These are phyloP conservation scores for Aspergillus piperis DNA, from an alignment of 2,329 filamentous ascomycete genomes.

Conservation along the genomic window DNA sequence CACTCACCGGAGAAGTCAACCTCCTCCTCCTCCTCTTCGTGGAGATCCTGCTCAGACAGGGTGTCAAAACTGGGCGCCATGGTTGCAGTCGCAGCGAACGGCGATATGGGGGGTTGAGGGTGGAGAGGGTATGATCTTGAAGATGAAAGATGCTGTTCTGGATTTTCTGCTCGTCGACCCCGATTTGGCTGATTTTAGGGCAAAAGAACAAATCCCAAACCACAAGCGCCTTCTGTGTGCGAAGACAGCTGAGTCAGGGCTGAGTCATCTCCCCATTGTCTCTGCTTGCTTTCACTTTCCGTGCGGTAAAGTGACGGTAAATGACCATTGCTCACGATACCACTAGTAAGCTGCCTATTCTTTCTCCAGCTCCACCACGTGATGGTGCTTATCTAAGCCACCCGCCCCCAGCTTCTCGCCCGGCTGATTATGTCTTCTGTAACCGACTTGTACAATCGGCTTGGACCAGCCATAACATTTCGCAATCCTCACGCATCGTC, in stretches of 20 bases:
- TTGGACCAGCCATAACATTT: constrained; percentile 19
- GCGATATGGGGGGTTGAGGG: constrained; percentile 24
- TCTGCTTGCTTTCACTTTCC: background rate
- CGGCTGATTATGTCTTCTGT: constrained; percentile 15
- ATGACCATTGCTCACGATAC: background rate
- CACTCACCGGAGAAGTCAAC: constrained; percentile 77
- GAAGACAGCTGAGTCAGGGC: constrained; percentile 29
- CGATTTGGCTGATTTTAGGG: constrained; percentile 32
- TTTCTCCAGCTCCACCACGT: background rate
- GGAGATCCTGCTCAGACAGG: constrained; percentile 86
- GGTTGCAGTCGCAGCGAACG: constrained; percentile 48
- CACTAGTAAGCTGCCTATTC: background rate
- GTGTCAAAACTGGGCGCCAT: constrained; percentile 96
- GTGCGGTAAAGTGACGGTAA: constrained; percentile 1
- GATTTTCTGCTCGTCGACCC: constrained; percentile 34
- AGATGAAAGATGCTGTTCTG: constrained; percentile 29
- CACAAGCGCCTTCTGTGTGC: constrained; percentile 37
- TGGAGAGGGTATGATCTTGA: constrained; percentile 17
- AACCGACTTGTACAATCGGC: constrained; percentile 14
- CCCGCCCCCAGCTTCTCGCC: constrained; percentile 10
- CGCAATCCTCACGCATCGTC: constrained; percentile 15
- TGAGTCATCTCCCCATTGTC: constrained; percentile 14
- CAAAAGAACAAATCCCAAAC: constrained; percentile 36
- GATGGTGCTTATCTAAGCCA: background rate
- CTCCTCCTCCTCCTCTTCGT: constrained; percentile 87